Evolutionary conservation across 2,329 filamentous ascomycete species (phyloP), one percentile per base, ranked within the genome.

Genomic region (Talaromyces atroroseus): DNA sequence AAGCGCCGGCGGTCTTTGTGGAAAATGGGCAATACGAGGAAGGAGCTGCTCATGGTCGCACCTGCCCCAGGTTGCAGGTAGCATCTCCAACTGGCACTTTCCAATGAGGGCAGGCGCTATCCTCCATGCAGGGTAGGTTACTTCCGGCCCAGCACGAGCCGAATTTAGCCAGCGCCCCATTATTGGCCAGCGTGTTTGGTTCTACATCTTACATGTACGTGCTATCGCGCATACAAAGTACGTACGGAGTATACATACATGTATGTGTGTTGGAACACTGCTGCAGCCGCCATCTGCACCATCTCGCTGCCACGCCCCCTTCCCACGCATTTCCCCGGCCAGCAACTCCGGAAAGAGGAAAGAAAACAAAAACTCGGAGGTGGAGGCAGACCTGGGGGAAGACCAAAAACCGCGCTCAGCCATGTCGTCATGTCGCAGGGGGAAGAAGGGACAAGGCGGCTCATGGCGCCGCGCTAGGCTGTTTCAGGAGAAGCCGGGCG

Each of bases 381-480:
- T 36, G 32, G 32, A 36, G n/a, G n/a, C n/a, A n/a, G 32, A 36
- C 18, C 42, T 49, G 49, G 55, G 54, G 55, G 48, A 49, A 51
- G n/a, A n/a, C n/a, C n/a, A 42, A 44, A 32, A 52, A 14, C 42
- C 29, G 24, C 42, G 20, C 44, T 40, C 42, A 34, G 54, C 54
- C 18, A 42, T 57, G 55, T 18, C 49, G 55, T 57, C 55, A 58
- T 51, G 38, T 14, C 42, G 18, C 51, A 49, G 46, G 51, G n/a
- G 20, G 14, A 44, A 44, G 21, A 20, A 32, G 38, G 24, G 23
- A 42, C 23, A 52, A 24, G 12, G 46, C 32, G 32, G 32, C 12
- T 14, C 32, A 34, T 34, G 46, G 23, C 38, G 14, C 2, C 8
- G 40, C 49, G 49, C 55, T 57, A 57, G 55, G 34, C 49, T 24